Evolutionary conservation across 1,284 basidiomycete genomes (phyloP).

Genomic region (Austroboletus novae-zelandiae): DNA sequence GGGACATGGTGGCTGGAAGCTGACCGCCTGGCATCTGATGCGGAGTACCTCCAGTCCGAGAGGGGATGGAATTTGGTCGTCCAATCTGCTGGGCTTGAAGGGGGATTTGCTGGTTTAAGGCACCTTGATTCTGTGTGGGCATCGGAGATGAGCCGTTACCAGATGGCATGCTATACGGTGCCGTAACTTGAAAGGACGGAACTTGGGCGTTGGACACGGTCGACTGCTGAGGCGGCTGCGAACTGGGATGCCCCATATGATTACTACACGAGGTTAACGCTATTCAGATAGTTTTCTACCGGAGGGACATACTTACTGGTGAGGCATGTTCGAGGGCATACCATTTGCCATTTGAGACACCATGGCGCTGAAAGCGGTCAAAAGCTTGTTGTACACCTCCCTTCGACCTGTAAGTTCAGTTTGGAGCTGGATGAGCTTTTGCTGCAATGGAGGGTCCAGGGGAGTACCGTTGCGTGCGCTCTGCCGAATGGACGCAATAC

Average conservation of each 20-base stretch:
- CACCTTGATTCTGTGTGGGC: constrained; percentile 20
- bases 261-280: constrained; percentile 22
- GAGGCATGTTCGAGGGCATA: constrained; percentile 21
- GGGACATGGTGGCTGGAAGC: constrained; percentile 23
- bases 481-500: constrained; percentile 13
- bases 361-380: constrained; percentile 18
- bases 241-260: constrained; percentile 15
- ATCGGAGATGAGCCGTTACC: constrained; percentile 22
- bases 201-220: constrained; percentile 12
- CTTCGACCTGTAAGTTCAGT: constrained; percentile 35
- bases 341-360: constrained; percentile 24
- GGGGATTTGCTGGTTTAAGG: constrained; percentile 24
- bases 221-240: constrained; percentile 20
- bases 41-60: constrained; percentile 30
- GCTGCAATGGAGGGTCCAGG: constrained; percentile 29
- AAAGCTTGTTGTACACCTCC: constrained; percentile 37
- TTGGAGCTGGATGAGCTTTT: constrained; percentile 31
- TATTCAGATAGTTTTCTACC: background rate
- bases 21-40: constrained; percentile 29
- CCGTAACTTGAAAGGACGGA: constrained; percentile 22
- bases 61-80: constrained; percentile 29
- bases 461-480: constrained; percentile 18
- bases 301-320: constrained; percentile 25
- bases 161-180: constrained; percentile 24
- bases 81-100: constrained; percentile 22